Base-by-base conservation (phyloP, 371 early-diverging fungal genomes). In the Chytridiales sp. region DNA sequence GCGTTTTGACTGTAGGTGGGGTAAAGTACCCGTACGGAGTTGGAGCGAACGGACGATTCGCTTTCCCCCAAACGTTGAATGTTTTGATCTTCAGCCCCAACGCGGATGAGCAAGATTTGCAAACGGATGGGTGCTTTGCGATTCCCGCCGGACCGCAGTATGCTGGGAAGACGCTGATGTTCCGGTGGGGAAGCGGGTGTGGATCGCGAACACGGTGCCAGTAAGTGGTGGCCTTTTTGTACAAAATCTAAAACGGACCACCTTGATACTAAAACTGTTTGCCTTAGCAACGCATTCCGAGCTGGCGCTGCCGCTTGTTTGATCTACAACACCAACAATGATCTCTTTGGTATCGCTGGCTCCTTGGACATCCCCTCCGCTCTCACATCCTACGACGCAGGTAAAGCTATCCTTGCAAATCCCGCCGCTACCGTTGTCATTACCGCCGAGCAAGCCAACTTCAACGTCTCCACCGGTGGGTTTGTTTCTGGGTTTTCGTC, bases 401-500 rank as follows among this genome's bases (percentile, higher is more conserved):
- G 50, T 21, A 29, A 31, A 40, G 44, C 38, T 6, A 32, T 68
- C 51, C 8, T 62, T 21, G 63, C 63, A 32, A 21, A 39, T 39
- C 32, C 56, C 22, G 26, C 35, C 13, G 5, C 8, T 19, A 44
- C 17, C 26, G 27, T 21, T 19, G 56, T 56, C 38, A 38, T 67
- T 49, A 19, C 61, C 61, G 38, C 55, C 56, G 21, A 50, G n/a
- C 9, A 38, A 17, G 51, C 19, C 1, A 17, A 43, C 51, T 56
- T 67, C 13, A 11, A 29, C 3, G 17, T 67, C 34, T 17, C 70
- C 17, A 26, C 49, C 9, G 74, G 67, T 8, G 63, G 67, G 4
- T 76, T 72, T 4, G 67, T 73, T 17, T 78, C 81, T 39, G 47
- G 38, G 36, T 77, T 80, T 63, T 72, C 80, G 1, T 32, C 57